Evolutionary conservation across 2,329 filamentous ascomycete species (phyloP).

Genomic region (Fusarium graminum): DNA sequence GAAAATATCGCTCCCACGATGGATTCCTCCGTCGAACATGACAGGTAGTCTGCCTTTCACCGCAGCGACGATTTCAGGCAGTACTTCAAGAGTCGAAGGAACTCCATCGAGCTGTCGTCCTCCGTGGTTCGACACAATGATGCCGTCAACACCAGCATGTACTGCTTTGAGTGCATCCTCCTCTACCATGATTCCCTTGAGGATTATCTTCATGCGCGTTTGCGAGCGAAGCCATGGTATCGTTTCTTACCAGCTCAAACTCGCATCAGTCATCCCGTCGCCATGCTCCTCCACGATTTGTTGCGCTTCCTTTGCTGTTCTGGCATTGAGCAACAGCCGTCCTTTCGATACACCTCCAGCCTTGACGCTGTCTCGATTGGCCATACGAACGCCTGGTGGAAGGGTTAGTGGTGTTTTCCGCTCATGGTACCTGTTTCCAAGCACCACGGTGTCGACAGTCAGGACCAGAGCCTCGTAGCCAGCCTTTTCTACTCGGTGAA

Average conservation of each 20-base stretch:
- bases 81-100: background rate
- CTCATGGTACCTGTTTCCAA: no score
- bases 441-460: no score
- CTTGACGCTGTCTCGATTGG: no score
- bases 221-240: conserved; percentile 3
- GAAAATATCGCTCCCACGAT: background rate
- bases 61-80: background rate
- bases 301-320: no score
- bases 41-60: background rate
- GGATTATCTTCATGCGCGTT: background rate
- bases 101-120: conserved; percentile 1
- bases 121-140: conserved; percentile 3
- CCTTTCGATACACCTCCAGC: no score
- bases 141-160: conserved; percentile 1
- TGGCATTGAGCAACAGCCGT: no score
- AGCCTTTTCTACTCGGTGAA: no score
- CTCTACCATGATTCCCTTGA: background rate
- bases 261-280: background rate
- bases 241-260: background rate
- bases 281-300: no score
- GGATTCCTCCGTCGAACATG: conserved; percentile 1
- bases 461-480: no score
- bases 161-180: conserved; percentile 1
- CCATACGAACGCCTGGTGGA: no score
- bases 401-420: no score